Conservation (phyloP, 2,329 filamentous ascomycete species). For the Pyrenophora teres region DNA sequence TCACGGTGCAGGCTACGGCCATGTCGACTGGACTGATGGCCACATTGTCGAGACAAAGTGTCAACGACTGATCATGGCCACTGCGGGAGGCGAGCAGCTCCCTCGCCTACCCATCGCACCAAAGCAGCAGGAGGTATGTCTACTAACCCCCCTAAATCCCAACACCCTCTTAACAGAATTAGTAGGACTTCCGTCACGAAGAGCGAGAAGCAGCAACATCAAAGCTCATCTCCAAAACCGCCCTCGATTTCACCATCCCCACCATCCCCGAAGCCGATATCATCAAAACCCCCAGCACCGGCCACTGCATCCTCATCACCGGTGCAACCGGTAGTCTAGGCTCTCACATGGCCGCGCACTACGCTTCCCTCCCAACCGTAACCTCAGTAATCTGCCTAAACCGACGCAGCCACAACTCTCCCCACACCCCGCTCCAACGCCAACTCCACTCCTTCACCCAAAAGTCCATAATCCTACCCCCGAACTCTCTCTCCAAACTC, state of each 20-base stretch:
- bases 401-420: slow-evolving; percentile 32
- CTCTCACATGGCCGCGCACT: slow-evolving; percentile 40
- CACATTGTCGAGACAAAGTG: slow-evolving; percentile 1
- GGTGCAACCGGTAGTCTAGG: slow-evolving; percentile 51
- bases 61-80: slow-evolving; percentile 9
- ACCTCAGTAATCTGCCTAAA: slow-evolving; percentile 55
- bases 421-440: slow-evolving; percentile 29
- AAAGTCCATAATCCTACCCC: slow-evolving; percentile 11
- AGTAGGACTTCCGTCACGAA: not conserved
- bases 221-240: not conserved
- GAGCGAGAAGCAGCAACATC: not conserved
- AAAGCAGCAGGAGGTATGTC: not conserved
- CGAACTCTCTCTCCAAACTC: slow-evolving; percentile 44
- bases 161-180: not conserved
- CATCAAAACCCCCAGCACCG: not conserved
- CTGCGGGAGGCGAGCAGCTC: slow-evolving; percentile 4
- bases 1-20: slow-evolving; percentile 10
- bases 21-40: slow-evolving; percentile 23
- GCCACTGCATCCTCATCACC: slow-evolving; percentile 45
- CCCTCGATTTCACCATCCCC: not conserved
- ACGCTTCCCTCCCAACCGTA: slow-evolving; percentile 36
- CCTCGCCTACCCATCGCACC: slow-evolving; percentile 1
- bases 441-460: slow-evolving; percentile 44
- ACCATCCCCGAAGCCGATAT: not conserved
- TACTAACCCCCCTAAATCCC: too few relatives aligned